A percentile compares a stretch with the other conserved stretches of the same genome.
Evolutionary conservation across 1,284 basidiomycete species (phyloP).

Genomic region (Leccinum subspadiceum): DNA sequence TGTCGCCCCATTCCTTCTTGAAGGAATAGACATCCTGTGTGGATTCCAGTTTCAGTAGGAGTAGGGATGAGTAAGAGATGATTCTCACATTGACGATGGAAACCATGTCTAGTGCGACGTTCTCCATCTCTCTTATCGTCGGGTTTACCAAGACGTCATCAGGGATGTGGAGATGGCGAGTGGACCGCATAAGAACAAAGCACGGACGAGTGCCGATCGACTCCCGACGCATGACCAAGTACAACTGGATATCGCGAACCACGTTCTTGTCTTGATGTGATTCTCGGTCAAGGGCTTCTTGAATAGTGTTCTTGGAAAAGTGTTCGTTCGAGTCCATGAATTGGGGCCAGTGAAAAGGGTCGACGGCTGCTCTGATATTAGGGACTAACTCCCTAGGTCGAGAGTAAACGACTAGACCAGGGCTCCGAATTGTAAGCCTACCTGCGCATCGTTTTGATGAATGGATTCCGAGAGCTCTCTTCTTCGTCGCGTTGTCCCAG

Average conservation of each 20-base stretch:
- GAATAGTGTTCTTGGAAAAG: constrained; percentile 23
- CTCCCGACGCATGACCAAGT: constrained; percentile 30
- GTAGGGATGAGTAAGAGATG: not conserved
- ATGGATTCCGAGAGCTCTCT: constrained; percentile 17
- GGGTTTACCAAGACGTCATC: constrained; percentile 23
- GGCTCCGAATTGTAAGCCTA: constrained; percentile 9
- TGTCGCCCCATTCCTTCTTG: constrained; percentile 30
- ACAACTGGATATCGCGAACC: constrained; percentile 23
- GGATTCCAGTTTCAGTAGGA: not conserved
- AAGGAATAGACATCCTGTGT: constrained; percentile 31
- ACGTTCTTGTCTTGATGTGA: constrained; percentile 13
- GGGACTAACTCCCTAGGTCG: constrained; percentile 25
- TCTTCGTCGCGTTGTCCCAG: constrained; percentile 19
- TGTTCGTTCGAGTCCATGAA: constrained; percentile 24
- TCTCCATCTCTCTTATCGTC: constrained; percentile 28
- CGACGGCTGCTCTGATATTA: constrained; percentile 23
- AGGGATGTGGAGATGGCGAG: constrained; percentile 28
- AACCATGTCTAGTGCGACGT: constrained; percentile 28
- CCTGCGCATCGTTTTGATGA: constrained; percentile 24
- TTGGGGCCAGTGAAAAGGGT: constrained; percentile 31
- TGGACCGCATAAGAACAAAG: constrained; percentile 30
- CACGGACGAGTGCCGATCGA: constrained; percentile 30
- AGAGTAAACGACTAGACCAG: not conserved
- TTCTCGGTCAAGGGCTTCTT: constrained; percentile 30
- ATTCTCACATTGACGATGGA: constrained; percentile 28